Conservation (phyloP, 2,329 filamentous ascomycete genomes). For the Eutypella sp. region DNA sequence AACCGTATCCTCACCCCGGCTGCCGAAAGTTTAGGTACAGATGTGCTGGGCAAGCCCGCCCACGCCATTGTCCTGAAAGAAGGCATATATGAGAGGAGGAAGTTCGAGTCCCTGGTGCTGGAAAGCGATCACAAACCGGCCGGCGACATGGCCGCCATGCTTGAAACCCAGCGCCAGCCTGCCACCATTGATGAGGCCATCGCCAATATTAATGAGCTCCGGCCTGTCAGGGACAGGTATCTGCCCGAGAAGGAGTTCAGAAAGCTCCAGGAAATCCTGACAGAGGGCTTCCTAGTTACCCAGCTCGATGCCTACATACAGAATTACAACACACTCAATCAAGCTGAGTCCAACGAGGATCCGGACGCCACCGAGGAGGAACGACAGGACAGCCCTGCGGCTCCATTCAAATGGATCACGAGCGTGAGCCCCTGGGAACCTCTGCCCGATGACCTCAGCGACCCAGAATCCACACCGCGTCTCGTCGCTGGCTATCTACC, state of each 20-base stretch:
- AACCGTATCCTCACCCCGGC: constrained; percentile 20
- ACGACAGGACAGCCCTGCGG: constrained; percentile 1
- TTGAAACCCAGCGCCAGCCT: constrained; percentile 22
- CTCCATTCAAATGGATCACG: constrained; percentile 35
- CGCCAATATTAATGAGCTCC: constrained; percentile 44
- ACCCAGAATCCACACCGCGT: constrained; percentile 10
- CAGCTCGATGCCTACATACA: constrained; percentile 43
- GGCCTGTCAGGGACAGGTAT: constrained; percentile 34
- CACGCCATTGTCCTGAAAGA: constrained; percentile 45
- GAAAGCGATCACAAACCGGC: constrained; percentile 14
- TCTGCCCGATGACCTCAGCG: constrained; percentile 13
- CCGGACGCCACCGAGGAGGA: neutral
- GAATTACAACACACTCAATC: constrained; percentile 1
- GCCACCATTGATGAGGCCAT: constrained; percentile 31
- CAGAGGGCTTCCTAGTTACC: constrained; percentile 39
- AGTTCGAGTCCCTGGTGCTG: neutral
- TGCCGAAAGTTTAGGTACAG: constrained; percentile 19
- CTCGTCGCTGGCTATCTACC: constrained; percentile 27
- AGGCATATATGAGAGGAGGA: constrained; percentile 12
- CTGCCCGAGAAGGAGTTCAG: constrained; percentile 37
- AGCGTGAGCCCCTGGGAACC: constrained; percentile 39
- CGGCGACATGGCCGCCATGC: constrained; percentile 28
- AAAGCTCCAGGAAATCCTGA: constrained; percentile 32
- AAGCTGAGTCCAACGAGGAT: neutral
- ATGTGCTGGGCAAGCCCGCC: constrained; percentile 34